Evolutionary conservation across 1,284 basidiomycete species (phyloP).

Genomic region (Ustilago lituana): DNA sequence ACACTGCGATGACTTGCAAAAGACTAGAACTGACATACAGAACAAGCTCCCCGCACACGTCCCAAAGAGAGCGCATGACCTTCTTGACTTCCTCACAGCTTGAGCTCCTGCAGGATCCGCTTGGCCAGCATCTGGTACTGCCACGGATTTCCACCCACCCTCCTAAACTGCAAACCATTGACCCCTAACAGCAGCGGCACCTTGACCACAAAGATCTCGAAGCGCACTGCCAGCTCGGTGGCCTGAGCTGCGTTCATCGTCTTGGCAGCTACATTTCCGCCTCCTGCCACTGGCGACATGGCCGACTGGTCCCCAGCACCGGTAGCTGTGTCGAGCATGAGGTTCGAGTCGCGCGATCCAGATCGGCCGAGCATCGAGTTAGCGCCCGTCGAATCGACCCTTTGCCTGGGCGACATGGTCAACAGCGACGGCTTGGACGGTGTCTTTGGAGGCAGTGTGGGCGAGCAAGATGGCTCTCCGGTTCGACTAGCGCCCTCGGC

Average conservation of each 20-base stretch:
- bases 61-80: no score
- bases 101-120: conserved; percentile 88
- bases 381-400: conserved; percentile 52
- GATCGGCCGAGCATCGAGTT: conserved; percentile 19
- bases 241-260: conserved; percentile 44
- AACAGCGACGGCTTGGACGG: conserved; percentile 33
- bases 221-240: conserved; percentile 59
- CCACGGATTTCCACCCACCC: conserved; percentile 92
- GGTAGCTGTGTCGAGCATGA: conserved; percentile 25
- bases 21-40: background rate
- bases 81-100: no score
- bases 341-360: conserved; percentile 34
- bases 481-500: background rate
- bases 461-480: conserved; percentile 8
- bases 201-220: conserved; percentile 66
- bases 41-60: no score
- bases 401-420: conserved; percentile 29
- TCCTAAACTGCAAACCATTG: conserved; percentile 93
- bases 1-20: no score
- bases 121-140: conserved; percentile 94
- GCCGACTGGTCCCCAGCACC: conserved; percentile 6
- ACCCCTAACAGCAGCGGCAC: conserved; percentile 83
- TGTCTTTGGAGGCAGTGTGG: conserved; percentile 29
- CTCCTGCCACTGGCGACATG: conserved; percentile 8
- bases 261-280: conserved; percentile 11